These are phyloP conservation scores for Fraxinus latifolia DNA, from an alignment of 305 asterid genomes.

Conservation along the genomic window DNA sequence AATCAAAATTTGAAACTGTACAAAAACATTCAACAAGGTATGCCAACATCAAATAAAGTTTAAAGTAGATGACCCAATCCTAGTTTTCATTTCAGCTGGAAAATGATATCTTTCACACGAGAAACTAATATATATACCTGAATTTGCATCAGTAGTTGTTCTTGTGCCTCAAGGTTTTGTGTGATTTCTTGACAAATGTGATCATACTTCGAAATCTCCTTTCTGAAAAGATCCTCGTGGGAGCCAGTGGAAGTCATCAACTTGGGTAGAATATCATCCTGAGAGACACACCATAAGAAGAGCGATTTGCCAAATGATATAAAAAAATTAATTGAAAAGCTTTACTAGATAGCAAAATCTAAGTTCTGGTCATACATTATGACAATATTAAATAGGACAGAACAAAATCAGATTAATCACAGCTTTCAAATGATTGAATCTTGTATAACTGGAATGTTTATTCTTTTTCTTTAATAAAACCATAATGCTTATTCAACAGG, in stretches of 20 bases:
- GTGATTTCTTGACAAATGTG: constrained; percentile 74
- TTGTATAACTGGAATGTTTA: background rate
- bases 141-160: constrained; percentile 72
- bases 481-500: background rate
- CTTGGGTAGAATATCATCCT: constrained; percentile 97
- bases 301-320: background rate
- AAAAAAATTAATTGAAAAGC: background rate
- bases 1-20: background rate
- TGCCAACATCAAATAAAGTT: constrained; percentile 7
- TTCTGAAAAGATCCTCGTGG: constrained; percentile 87
- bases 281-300: constrained; percentile 32
- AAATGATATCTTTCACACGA: constrained; percentile 3
- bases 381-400: background rate
- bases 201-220: constrained; percentile 89
- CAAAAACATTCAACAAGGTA: background rate
- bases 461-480: background rate
- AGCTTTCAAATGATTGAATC: background rate
- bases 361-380: background rate
- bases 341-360: background rate
- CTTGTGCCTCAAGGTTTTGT: constrained; percentile 78
- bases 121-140: constrained; percentile 54
- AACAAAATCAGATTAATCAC: background rate
- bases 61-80: background rate
- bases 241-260: constrained; percentile 88
- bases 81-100: background rate